Evolutionary conservation across 1,284 basidiomycete species (phyloP).

Genomic region (Microbotryum saponariae): DNA sequence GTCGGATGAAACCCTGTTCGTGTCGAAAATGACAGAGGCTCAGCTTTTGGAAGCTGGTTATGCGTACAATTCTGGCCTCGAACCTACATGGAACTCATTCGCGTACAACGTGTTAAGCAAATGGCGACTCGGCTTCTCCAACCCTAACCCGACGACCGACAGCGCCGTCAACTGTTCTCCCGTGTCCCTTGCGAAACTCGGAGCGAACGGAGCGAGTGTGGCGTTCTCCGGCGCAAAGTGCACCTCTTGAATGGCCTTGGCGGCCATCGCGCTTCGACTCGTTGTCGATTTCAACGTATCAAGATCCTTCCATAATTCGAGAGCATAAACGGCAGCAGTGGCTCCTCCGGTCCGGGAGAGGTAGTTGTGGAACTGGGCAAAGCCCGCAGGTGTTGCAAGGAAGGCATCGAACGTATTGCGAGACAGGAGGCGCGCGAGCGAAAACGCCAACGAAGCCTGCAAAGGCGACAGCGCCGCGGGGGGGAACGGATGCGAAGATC

Average conservation of each 20-base stretch:
- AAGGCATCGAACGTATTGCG: conserved; percentile 6
- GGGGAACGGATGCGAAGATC: conserved; percentile 2
- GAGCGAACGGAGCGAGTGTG: too few species aligned
- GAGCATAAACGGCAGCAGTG: conserved; percentile 1
- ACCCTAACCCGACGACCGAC: neutral
- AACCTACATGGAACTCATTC: neutral
- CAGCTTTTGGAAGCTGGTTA: too few species aligned
- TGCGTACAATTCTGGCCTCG: neutral
- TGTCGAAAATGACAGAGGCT: too few species aligned
- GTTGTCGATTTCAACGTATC: neutral
- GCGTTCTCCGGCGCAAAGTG: neutral
- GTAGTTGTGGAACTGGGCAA: conserved; percentile 11
- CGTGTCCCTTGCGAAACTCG: too few species aligned
- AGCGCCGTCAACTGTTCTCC: too few species aligned
- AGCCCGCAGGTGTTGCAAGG: conserved; percentile 1
- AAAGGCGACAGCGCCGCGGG: conserved; percentile 3
- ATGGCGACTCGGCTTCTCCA: conserved; percentile 7
- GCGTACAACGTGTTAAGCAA: conserved; percentile 12
- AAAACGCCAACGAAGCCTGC: conserved; percentile 13
- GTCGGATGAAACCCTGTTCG: too few species aligned
- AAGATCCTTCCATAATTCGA: conserved; percentile 13
- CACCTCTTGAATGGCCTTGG: conserved; percentile 12
- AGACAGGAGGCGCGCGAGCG: conserved; percentile 14
- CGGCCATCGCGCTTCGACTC: neutral
- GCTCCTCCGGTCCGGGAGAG: conserved; percentile 1